These are phyloP conservation scores for Alternaria sp. DNA, from an alignment of 2,329 filamentous ascomycete genomes.

Conservation along the genomic window DNA sequence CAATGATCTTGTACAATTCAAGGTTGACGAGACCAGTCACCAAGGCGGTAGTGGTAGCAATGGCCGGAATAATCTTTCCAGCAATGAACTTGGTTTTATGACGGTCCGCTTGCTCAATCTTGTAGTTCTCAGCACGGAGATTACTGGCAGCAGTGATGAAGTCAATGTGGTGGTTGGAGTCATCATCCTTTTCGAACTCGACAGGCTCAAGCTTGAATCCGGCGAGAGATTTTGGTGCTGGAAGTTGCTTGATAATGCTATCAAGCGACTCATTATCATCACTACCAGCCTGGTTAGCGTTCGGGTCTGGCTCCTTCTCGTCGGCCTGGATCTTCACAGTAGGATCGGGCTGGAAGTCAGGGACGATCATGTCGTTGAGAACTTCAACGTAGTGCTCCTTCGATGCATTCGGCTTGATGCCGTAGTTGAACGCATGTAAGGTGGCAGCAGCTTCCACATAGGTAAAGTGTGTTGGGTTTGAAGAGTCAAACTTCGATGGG, in stretches of 20 bases:
- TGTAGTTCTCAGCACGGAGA: conserved; percentile 96
- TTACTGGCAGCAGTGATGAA: conserved; percentile 99
- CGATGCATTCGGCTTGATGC: conserved; percentile 83
- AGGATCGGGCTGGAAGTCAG: conserved; percentile 90
- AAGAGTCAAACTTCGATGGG: conserved; percentile 84
- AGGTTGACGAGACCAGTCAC: conserved; percentile 93
- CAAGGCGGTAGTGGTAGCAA: conserved; percentile 94
- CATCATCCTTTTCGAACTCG: conserved; percentile 98
- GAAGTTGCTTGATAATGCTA: conserved; percentile 75
- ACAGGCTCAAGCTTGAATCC: conserved; percentile 91
- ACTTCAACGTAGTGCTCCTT: conserved; percentile 79
- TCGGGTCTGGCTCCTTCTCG: conserved; percentile 94
- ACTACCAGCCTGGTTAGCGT: conserved; percentile 67
- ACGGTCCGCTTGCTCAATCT: conserved; percentile 88
- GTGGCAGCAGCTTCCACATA: conserved; percentile 91
- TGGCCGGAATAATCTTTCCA: conserved; percentile 98
- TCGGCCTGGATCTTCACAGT: conserved; percentile 96
- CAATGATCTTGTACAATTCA: conserved; percentile 95
- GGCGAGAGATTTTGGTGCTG: conserved; percentile 78
- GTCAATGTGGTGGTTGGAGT: conserved; percentile 97
- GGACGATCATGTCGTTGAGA: conserved; percentile 90
- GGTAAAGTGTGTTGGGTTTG: conserved; percentile 84
- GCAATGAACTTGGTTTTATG: conserved; percentile 99
- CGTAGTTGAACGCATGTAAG: conserved; percentile 97
- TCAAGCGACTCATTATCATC: conserved; percentile 81